phyloP scores from a whole-genome alignment of 2,329 filamentous ascomycete species.

The Plenodomus biglobosus region DNA sequence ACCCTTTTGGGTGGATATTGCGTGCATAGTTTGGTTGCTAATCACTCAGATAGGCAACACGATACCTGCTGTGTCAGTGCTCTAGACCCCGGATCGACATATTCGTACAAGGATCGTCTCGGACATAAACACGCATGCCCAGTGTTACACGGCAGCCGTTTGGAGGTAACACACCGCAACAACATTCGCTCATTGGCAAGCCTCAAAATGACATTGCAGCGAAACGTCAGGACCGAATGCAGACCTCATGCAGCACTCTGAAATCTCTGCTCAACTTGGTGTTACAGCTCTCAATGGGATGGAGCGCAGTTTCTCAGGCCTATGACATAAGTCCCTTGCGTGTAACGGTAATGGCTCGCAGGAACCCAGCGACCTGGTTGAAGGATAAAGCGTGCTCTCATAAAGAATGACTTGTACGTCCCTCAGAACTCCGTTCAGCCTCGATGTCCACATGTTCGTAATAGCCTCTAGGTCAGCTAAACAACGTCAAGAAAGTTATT shows the following conservation, averaged over 20 bases:
- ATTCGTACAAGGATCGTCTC: constrained; percentile 3
- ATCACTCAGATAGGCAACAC: constrained; percentile 7
- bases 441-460: background rate
- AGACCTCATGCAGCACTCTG: constrained; percentile 20
- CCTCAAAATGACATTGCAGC: constrained; percentile 17
- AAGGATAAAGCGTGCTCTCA: constrained; percentile 1
- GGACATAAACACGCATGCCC: constrained; percentile 2
- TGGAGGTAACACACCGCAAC: constrained; percentile 14
- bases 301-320: background rate
- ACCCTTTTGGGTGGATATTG: background rate
- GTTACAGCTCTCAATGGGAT: constrained; percentile 2
- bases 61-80: constrained; percentile 9
- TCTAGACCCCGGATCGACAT: constrained; percentile 6
- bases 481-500: background rate
- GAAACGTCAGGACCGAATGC: constrained; percentile 20
- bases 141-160: constrained; percentile 15
- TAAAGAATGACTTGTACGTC: background rate
- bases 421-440: background rate
- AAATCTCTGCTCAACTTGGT: constrained; percentile 11
- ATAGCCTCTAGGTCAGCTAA: background rate
- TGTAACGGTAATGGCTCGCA: constrained; percentile 14
- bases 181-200: constrained; percentile 7
- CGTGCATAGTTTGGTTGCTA: background rate
- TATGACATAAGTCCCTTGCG: constrained; percentile 15
- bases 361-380: constrained; percentile 27